phyloP scores from a whole-genome alignment of 2,329 filamentous ascomycete species.

The Claviceps pazoutovae region DNA sequence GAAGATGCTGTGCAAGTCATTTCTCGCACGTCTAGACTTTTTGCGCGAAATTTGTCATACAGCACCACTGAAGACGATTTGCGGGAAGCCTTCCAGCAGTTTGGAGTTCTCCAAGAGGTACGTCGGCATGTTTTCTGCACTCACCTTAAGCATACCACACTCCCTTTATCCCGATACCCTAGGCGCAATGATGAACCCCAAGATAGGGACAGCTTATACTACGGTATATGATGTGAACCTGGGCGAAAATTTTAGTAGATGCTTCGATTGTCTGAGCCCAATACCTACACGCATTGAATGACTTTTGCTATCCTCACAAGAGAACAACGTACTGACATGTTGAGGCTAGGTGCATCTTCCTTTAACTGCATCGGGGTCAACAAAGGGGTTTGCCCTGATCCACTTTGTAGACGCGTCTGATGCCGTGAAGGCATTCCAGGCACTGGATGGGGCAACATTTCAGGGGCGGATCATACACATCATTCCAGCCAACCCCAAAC shows the following conservation, averaged over 20 bases:
- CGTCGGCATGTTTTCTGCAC: constrained; percentile 22
- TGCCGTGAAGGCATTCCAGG: constrained; percentile 66
- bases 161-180: not conserved
- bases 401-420: constrained; percentile 59
- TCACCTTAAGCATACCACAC: not conserved
- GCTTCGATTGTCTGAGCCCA: constrained; percentile 69
- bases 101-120: constrained; percentile 79
- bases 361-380: constrained; percentile 54
- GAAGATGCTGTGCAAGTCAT: constrained; percentile 41
- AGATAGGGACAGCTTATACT: constrained; percentile 99
- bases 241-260: constrained; percentile 99
- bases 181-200: constrained; percentile 75
- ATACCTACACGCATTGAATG: constrained; percentile 12
- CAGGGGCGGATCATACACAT: constrained; percentile 88
- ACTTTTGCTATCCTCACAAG: not conserved
- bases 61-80: constrained; percentile 65
- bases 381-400: constrained; percentile 85
- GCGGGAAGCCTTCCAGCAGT: constrained; percentile 53
- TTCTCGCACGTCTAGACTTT: constrained; percentile 61
- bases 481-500: constrained; percentile 70
- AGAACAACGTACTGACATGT: constrained; percentile 14
- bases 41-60: constrained; percentile 81
- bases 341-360: constrained; percentile 67
- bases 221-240: constrained; percentile 77
- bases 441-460: constrained; percentile 72